Evolutionary conservation across 306 rosid genomes (phyloP), one percentile per base, ranked within the genome.

Genomic region (Coriaria nepalensis): DNA sequence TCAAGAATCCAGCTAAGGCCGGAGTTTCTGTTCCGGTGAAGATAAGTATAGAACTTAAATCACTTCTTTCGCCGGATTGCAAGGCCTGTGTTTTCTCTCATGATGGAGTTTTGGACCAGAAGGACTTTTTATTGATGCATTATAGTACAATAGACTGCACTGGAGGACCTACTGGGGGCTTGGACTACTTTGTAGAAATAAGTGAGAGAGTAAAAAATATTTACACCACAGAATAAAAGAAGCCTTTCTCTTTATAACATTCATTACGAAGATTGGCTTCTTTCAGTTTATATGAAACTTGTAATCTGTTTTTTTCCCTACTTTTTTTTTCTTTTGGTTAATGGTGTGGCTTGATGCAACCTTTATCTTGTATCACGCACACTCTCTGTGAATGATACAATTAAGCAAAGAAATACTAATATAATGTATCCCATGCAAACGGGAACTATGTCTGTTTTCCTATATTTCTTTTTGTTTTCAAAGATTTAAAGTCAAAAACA

Each of bases 21-120:
- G 96, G 96, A 0, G 86, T 83, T 37, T 83, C 93, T 1, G 83
- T 87, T 94, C 79, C 94, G 0, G 76, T 34, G 94, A 80, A 65
- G 63, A 80, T 35, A 72, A 43, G 74, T 83, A 87, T 62, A 66
- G 62, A 60, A 87, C 94, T 59, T 41, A 74, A 74, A 6, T 76
- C 94, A 20, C 94, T 88, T 61, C 64, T 76, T 50, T 68, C 88
- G 15, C 60, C 83, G 5, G 67, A 80, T 60, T 87, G 94, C 55
- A 7, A 46, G 10, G 60, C 55, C 4, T 87, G 93, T 62, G 35
- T 64, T 9, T 88, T 83, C 69, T 68, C 66, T 63, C 59, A 63
- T 0, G 35, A 38, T 8, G 45, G 53, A 20, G 47, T 14, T 49
- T 54, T 53, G 13, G 64, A 62, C 13, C 33, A 40, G 49, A 53